Percentiles rank a stretch among this genome's conserved stretches.
phyloP scores from a whole-genome alignment of 768 basidiomycete species.

The Steccherinum ochraceum region DNA sequence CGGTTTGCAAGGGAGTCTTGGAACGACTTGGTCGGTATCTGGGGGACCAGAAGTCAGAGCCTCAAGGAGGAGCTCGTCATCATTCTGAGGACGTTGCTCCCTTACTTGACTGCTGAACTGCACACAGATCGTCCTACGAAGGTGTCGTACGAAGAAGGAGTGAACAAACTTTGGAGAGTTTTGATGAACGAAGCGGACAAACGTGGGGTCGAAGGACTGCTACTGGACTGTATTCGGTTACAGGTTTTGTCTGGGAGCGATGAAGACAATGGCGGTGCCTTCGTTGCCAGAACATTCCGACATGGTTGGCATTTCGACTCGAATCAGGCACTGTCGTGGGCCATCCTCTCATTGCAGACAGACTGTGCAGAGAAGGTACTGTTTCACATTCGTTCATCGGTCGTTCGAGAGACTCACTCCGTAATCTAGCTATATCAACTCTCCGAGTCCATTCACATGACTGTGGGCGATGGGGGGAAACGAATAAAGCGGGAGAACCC shows the following conservation, averaged over 20 bases:
- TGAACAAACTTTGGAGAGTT: conserved; percentile 46
- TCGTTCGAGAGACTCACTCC: too few species aligned
- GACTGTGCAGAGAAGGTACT: conserved; percentile 66
- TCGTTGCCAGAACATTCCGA: conserved; percentile 60
- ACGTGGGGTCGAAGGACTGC: conserved; percentile 58
- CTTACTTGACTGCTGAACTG: conserved; percentile 32
- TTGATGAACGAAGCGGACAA: conserved; percentile 59
- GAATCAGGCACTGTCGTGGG: conserved; percentile 72
- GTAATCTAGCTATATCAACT: conserved; percentile 61
- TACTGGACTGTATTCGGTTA: conserved; percentile 60
- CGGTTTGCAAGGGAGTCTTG: conserved; percentile 59
- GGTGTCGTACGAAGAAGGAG: conserved; percentile 25
- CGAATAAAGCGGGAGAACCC: conserved; percentile 54
- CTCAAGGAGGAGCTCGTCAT: conserved; percentile 77
- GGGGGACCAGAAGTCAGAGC: conserved; percentile 71
- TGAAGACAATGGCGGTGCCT: conserved; percentile 29
- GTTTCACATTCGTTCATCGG: too few species aligned
- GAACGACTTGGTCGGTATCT: conserved; percentile 59
- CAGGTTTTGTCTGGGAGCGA: conserved; percentile 26
- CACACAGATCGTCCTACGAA: not conserved
- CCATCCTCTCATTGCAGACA: conserved; percentile 71
- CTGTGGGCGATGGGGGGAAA: conserved; percentile 34
- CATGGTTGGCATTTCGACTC: conserved; percentile 69
- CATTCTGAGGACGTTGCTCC: conserved; percentile 66
- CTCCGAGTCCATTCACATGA: conserved; percentile 45